Evolutionary conservation across 805 yeast species (phyloP), one percentile per base, ranked within the genome.

Genomic region (Candida suzukii): DNA sequence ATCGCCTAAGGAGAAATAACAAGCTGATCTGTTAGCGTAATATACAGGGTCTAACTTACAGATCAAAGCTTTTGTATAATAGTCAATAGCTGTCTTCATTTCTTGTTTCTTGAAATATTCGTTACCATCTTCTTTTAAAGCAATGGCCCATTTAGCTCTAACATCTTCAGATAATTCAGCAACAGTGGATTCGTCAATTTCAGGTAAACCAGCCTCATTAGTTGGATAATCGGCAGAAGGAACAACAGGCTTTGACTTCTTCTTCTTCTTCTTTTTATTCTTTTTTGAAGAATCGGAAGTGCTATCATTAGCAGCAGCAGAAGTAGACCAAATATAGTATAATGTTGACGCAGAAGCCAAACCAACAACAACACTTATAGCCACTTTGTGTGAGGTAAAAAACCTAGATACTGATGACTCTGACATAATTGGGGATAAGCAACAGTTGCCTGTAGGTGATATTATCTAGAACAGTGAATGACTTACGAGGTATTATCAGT

Each of bases 21-120:
- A 91, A 16, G 99, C 99, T 24, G 98, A 88, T 66, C 97, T 80
- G 71, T 93, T 93, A 46, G 97, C 88, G 68, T 82, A 91, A 67
- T 76, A 93, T 28, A 90, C 84, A 5, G 97, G 88, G 63, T 93
- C 97, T 51, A 72, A 64, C 58, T 83, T 82, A 57, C 87, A 71
- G 41, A 70, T 59, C 51, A 93, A 70, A 11, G 99, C 98, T 43
- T 75, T 77, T 34, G 86, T 62, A 69, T 93, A 93, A 62, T 73
- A 82, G 35, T 74, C 77, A 54, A 88, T 76, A 35, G 98, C 98
- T n/a, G 73, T 71, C 41, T 77, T 73, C 57, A 72, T 85, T 40
- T 83, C 69, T 64, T 85, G 83, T 43, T 56, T 56, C 62, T 82
- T 84, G 72, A 86, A 93, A 43, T 68, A 76, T 40, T 70, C 72